phyloP scores from a whole-genome alignment of 352 stramenopile species.

The Phytophthora nicotianae region DNA sequence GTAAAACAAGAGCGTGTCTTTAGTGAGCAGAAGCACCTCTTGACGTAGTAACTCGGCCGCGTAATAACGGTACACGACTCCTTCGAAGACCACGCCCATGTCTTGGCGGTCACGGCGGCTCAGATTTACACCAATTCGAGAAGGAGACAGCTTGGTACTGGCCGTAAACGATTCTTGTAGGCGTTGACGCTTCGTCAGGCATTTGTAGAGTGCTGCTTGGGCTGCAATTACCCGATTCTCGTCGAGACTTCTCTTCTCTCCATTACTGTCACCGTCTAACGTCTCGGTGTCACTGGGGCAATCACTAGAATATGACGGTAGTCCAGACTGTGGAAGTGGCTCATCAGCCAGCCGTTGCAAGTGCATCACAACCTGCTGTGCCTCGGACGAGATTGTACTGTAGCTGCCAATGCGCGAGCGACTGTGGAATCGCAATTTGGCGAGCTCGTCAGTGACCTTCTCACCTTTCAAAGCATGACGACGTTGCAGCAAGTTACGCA shows the following conservation, averaged over 20 bases:
- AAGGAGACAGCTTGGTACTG: conserved; percentile 49
- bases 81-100: conserved; percentile 61
- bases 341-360: conserved; percentile 36
- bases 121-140: conserved; percentile 68
- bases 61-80: conserved; percentile 78
- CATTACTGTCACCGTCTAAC: conserved; percentile 13
- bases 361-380: conserved; percentile 43
- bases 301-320: conserved; percentile 30
- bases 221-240: conserved; percentile 36
- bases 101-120: conserved; percentile 63
- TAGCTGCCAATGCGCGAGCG: conserved; percentile 78
- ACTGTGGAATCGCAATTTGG: conserved; percentile 64
- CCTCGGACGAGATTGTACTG: conserved; percentile 69
- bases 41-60: conserved; percentile 64
- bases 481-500: conserved; percentile 52
- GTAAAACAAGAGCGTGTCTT: conserved; percentile 62
- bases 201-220: conserved; percentile 67
- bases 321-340: conserved; percentile 10
- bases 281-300: conserved; percentile 30
- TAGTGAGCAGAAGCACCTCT: conserved; percentile 76
- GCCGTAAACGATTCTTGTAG: conserved; percentile 53
- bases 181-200: conserved; percentile 51
- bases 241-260: conserved; percentile 20
- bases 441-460: conserved; percentile 27
- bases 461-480: conserved; percentile 23